Evolutionary conservation across 768 basidiomycete species (phyloP), one percentile per base, ranked within the genome.

Genomic region (Boletales sp.): DNA sequence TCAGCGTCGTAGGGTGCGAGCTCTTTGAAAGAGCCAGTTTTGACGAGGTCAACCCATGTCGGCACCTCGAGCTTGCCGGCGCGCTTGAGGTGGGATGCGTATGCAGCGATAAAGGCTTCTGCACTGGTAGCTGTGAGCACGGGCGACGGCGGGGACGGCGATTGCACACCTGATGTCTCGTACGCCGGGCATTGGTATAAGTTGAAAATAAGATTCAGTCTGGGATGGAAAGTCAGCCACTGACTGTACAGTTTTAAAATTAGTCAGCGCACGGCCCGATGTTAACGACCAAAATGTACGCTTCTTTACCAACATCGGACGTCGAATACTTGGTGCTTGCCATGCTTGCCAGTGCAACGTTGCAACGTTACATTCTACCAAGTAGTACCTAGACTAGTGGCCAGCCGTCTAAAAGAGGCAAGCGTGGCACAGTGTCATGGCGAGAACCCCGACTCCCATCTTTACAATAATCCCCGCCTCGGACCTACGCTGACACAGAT

Each of bases 61-160:
- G 95, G 95, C 54, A 98, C 90, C 78, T 99, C 94, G 66, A 99
- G 90, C 80, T 98, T 98, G 73, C 96, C 96, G 57, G 92, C 94
- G 60, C 94, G 88, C 78, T 97, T 97, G 69, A 97, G 80, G 74
- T 97, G 94, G 67, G 89, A 92, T 66, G 94, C 77, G 74, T 97
- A 97, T 62, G 94, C 94, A 55, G 80, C 64, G 73, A 97, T 96
- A 78, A 97, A 97, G 55, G 83, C 84, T 56, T 94, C 91, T 68
- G 94, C 89, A 74, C 94, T 96, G 70, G 37, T 15, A 55, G 38
- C 10, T 5, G 47, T 51, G 25, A 18, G 39, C 15, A 39, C 17
- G 3, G 30, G 17, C 19, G 19, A 4, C 15, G 14, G 31, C 18
- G 4, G 31, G 15, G 18, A 41, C 7, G 21, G 21, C 0, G 14